Evolutionary conservation across 164 flowering plant species (phyloP), one percentile per base, ranked within the genome.

Genomic region (Kingdonia uniflora): DNA sequence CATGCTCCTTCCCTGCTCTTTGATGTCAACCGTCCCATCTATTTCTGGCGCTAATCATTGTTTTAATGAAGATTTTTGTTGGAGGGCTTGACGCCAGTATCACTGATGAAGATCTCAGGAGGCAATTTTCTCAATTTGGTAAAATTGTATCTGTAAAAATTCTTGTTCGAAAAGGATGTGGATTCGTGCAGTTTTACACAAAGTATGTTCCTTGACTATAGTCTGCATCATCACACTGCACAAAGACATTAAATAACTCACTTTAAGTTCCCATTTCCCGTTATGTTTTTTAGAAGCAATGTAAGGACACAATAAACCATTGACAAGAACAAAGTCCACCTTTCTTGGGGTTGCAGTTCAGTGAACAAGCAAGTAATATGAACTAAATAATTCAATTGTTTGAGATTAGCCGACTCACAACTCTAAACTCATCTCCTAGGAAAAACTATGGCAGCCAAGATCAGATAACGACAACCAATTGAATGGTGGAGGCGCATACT

Each of bases 291-390:
- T 81, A 87, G 96, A 58, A 73, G 57, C 49, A 58, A 74, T 63
- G 97, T 92, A 20, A 91, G 96, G 29, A 63, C 87, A n/a, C n/a
- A n/a, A n/a, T n/a, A n/a, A 8, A 76, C 74, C 11, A 87, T 90
- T 47, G 97, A 95, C 21, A 84, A 83, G 59, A 91, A 84, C 67
- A 80, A 87, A 4, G 87, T 87, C 25, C 85, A 95, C 1, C 89
- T 90, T 60, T 87, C 97, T 47, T 90, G 97, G 97, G 97, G 97
- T 16, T 91, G 91, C n/a, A 90, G 79, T 68, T 87, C 95, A 42
- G 97, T 82, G 43, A 90, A 82, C 66, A 90, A 83, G 71, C 95
- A 87, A 89, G 97, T 69, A 64, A 38, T 20, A 26, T 22, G 1
- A 45, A 22, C 4, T 0, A 21, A 29, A 43, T 19, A 52, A 11